phyloP scores from a whole-genome alignment of 2,329 filamentous ascomycete species.

The Calonectria naviculata region DNA sequence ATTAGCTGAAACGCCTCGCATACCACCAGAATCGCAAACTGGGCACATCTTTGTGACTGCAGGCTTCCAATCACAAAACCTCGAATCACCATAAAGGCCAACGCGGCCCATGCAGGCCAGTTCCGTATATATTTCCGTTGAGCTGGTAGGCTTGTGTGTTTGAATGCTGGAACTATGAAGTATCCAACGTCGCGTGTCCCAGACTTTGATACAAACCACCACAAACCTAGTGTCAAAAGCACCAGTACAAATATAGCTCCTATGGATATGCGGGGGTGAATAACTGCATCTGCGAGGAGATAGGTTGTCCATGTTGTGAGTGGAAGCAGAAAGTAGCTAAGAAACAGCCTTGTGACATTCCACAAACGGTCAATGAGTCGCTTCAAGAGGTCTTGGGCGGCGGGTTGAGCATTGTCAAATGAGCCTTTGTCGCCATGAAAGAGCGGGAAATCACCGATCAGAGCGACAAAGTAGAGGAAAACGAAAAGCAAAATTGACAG shows the following conservation, averaged over 20 bases:
- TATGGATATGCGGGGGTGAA: slow-evolving; percentile 44
- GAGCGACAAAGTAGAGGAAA: slow-evolving; percentile 67
- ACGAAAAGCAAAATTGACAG: slow-evolving; percentile 69
- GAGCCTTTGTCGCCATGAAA: slow-evolving; percentile 47
- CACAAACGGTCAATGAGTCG: slow-evolving; percentile 51
- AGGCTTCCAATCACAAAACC: slow-evolving; percentile 25
- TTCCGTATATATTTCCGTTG: slow-evolving; percentile 44
- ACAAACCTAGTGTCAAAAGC: slow-evolving; percentile 42
- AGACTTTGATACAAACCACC: background rate
- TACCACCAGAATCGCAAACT: slow-evolving; percentile 15
- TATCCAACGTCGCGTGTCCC: background rate
- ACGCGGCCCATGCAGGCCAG: slow-evolving; percentile 48
- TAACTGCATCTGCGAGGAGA: slow-evolving; percentile 61
- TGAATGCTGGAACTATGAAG: slow-evolving; percentile 58
- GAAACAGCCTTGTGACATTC: slow-evolving; percentile 58
- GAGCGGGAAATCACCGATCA: slow-evolving; percentile 44
- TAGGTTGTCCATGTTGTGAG: slow-evolving; percentile 78
- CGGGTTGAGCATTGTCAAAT: background rate
- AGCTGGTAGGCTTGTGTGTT: slow-evolving; percentile 68
- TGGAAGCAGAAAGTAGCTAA: slow-evolving; percentile 81
- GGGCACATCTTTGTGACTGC: slow-evolving; percentile 6
- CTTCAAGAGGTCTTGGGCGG: background rate
- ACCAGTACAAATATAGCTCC: slow-evolving; percentile 30
- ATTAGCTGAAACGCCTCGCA: slow-evolving; percentile 19
- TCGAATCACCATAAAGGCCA: slow-evolving; percentile 20